Conservation (phyloP, 177 flowering plant genomes). For the Tripterygium wilfordii region DNA sequence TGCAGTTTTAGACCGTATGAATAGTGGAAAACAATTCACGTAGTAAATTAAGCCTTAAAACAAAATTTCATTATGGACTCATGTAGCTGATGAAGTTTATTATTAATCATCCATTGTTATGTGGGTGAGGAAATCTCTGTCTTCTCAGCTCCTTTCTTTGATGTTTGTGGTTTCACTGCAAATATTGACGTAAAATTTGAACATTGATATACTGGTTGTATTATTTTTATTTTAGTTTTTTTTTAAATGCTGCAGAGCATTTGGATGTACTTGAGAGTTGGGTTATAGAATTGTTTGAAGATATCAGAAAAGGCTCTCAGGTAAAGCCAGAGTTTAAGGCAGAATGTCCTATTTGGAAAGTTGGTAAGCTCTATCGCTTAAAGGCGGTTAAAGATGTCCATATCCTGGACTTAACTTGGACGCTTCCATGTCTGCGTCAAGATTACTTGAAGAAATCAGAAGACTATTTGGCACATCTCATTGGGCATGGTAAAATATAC, state of each 20-base stretch:
- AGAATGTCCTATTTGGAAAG: constrained; percentile 66
- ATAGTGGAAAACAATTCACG: too few species aligned
- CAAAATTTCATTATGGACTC: too few species aligned
- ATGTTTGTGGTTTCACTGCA: not conserved
- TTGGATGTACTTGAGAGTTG: constrained; percentile 80
- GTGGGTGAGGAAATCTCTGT: too few species aligned
- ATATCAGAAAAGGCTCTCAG: constrained; percentile 48
- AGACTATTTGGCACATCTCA: constrained; percentile 91
- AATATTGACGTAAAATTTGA: not conserved
- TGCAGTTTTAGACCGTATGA: too few species aligned
- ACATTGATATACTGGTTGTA: not conserved
- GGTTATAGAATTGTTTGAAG: constrained; percentile 69
- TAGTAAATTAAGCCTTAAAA: too few species aligned
- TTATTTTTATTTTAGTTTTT: not conserved
- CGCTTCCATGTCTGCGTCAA: constrained; percentile 72
- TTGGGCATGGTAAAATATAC: constrained; percentile 84
- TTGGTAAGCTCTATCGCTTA: constrained; percentile 72
- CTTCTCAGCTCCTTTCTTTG: not conserved
- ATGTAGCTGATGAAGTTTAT: too few species aligned
- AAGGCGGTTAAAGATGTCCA: constrained; percentile 94
- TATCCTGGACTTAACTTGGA: constrained; percentile 82
- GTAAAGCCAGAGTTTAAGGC: constrained; percentile 22
- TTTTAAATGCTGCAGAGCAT: constrained; percentile 52
- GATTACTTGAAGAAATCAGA: constrained; percentile 85
- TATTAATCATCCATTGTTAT: too few species aligned